Conservation (phyloP, 164 flowering plant genomes). For the Amborella trichopoda region DNA sequence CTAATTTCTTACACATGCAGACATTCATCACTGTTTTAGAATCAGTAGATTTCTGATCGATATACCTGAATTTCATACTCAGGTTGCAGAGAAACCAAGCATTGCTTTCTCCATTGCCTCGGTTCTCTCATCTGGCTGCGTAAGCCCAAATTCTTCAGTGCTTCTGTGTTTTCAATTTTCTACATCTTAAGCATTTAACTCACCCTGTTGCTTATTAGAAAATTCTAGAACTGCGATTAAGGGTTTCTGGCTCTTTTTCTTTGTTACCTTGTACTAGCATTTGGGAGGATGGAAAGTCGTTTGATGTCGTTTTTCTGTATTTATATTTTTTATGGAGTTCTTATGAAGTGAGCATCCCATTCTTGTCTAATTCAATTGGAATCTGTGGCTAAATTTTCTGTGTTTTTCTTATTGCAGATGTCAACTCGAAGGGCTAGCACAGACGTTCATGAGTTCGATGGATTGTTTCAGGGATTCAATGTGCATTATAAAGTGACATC, state of each 20-base stretch:
- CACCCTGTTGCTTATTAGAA: neutral
- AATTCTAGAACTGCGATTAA: neutral
- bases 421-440: constrained; percentile 70
- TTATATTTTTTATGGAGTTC: neutral
- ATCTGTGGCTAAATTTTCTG: constrained; percentile 1
- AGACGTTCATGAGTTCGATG: constrained; percentile 90
- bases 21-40: no score
- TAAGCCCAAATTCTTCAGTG: no score
- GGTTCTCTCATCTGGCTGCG: constrained; percentile 68
- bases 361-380: neutral
- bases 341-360: neutral
- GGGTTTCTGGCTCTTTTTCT: neutral
- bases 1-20: no score
- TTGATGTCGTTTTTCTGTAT: neutral
- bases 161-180: neutral
- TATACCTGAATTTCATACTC: no score
- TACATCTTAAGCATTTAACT: neutral
- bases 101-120: constrained; percentile 82
- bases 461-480: constrained; percentile 37
- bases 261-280: neutral
- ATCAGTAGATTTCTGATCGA: no score
- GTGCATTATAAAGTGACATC: constrained; percentile 77
- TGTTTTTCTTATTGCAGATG: constrained; percentile 41
- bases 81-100: constrained; percentile 98
- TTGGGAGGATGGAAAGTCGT: neutral